phyloP scores from a whole-genome alignment of 371 early-diverging fungal species.

The Fennellomyces sp. region DNA sequence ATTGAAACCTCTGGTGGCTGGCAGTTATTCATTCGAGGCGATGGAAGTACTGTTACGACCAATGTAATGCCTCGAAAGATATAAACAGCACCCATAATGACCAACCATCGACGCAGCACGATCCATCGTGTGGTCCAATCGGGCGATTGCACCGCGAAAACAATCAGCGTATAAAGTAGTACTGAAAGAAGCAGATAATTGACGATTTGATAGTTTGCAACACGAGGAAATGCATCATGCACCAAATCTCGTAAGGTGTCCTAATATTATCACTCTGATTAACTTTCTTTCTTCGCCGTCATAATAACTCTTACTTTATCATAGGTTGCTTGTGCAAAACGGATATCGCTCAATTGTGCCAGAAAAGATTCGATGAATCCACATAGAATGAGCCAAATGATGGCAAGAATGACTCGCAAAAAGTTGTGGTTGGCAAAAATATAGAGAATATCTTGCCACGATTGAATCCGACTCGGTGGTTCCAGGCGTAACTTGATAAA shows the following conservation, averaged over 20 bases:
- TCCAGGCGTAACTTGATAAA: constrained; percentile 26
- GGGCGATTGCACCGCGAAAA: constrained; percentile 49
- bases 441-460: constrained; percentile 20
- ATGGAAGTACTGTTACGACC: constrained; percentile 72
- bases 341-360: constrained; percentile 41
- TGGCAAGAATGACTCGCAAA: constrained; percentile 21
- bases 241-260: constrained; percentile 35
- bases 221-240: constrained; percentile 38
- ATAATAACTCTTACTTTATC: constrained; percentile 4
- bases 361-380: constrained; percentile 39
- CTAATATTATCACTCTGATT: constrained; percentile 1
- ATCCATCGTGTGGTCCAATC: constrained; percentile 56
- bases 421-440: constrained; percentile 38
- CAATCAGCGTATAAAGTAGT: constrained; percentile 46
- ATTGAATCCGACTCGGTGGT: constrained; percentile 28
- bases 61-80: constrained; percentile 64
- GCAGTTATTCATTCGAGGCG: constrained; percentile 53
- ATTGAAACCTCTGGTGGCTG: constrained; percentile 35
- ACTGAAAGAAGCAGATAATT: constrained; percentile 50
- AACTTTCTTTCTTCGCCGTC: neutral
- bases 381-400: constrained; percentile 30
- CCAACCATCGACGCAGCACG: constrained; percentile 59
- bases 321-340: constrained; percentile 17
- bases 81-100: constrained; percentile 63
- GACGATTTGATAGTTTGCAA: constrained; percentile 37